Base-by-base conservation (phyloP, 225 moss, liverwort and hornwort genomes). In the Sphagnum contortum region DNA sequence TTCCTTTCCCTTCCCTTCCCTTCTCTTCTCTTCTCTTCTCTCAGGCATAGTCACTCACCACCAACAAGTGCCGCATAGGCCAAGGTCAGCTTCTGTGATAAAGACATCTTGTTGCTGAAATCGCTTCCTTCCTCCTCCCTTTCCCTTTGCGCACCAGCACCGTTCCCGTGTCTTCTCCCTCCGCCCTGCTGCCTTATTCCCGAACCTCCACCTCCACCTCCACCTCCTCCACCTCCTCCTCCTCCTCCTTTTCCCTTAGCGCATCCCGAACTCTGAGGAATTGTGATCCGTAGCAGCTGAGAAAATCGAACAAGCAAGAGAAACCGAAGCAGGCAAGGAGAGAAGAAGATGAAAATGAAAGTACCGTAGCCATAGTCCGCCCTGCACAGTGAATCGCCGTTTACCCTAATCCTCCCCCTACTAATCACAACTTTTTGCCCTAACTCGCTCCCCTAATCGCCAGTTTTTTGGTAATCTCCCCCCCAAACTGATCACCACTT, bases 61-160 rank as follows among this genome's bases (percentile, higher is more conserved):
- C 88, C 90, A 49, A 96, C 85, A 44, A 96, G 90, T 76, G 80
- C 75, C 4, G 92, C 96, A 45, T 92, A 96, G 7, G 74, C 88
- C 65, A 96, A 72, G 13, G 96, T 96, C 49, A 96, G 85, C 66
- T 83, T 96, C 81, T 96, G 96, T 61, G 96, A 82, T 66, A 79
- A 77, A 6, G 96, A 92, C 77, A 87, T 62, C 44, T 81, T 12
- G 45, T 72, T 60, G 29, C 29, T 29, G 29, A 29, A 29, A 29
- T 29, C 29, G 29, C 71, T 65, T 70, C 55, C 71, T 66, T 6
- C 60, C 77, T 3, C 74, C 83, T 4, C 70, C 71, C 4, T 68
- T 71, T 11, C 54, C 7, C 54, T 11, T 7, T 55, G 7, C 11
- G 8, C 54, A 44, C 68, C 74, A 2, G 50, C 75, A 9, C 83